Conservation (phyloP, 169 alveolate genomes). For the Ichthyophthirius multifiliis region DNA sequence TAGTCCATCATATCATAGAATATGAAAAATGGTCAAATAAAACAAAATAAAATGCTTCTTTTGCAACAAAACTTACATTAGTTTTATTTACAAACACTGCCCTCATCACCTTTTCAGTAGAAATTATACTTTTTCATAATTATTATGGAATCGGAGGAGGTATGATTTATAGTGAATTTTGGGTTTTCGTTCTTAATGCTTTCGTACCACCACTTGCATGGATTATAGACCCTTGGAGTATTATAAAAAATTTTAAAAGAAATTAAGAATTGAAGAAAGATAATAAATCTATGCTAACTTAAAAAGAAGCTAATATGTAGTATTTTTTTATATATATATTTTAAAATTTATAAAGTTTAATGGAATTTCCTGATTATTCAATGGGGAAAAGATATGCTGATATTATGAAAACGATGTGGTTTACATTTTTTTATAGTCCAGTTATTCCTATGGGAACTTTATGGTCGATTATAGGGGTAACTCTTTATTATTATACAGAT, state of each 20-base stretch:
- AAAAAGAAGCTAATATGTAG: slow-evolving; percentile 26
- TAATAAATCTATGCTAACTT: slow-evolving; percentile 10
- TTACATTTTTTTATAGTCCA: slow-evolving; percentile 26
- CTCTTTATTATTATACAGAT: slow-evolving; percentile 21
- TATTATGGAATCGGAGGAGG: slow-evolving; percentile 29
- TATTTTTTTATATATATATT: too few relatives aligned
- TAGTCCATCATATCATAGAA: slow-evolving; percentile 6
- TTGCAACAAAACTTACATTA: slow-evolving; percentile 27
- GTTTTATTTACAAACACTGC: slow-evolving; percentile 40
- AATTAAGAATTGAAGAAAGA: background rate
- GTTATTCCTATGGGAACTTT: slow-evolving; percentile 28
- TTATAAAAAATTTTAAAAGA: slow-evolving; percentile 19
- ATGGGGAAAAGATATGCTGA: slow-evolving; percentile 38
- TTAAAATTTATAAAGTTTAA: too few relatives aligned
- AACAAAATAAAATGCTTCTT: slow-evolving; percentile 24
- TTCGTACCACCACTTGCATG: slow-evolving; percentile 23
- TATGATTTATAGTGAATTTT: slow-evolving; percentile 16
- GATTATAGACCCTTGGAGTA: slow-evolving; percentile 41
- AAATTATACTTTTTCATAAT: slow-evolving; percentile 17
- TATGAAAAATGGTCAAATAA: slow-evolving; percentile 30
- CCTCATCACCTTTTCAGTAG: slow-evolving; percentile 7
- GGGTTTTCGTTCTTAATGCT: slow-evolving; percentile 25
- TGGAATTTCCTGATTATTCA: slow-evolving; percentile 29
- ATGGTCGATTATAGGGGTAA: slow-evolving; percentile 15
- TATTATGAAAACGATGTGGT: slow-evolving; percentile 45